These are phyloP conservation scores for Ophiostoma quercus DNA, from an alignment of 2,329 filamentous ascomycete genomes.

Conservation along the genomic window DNA sequence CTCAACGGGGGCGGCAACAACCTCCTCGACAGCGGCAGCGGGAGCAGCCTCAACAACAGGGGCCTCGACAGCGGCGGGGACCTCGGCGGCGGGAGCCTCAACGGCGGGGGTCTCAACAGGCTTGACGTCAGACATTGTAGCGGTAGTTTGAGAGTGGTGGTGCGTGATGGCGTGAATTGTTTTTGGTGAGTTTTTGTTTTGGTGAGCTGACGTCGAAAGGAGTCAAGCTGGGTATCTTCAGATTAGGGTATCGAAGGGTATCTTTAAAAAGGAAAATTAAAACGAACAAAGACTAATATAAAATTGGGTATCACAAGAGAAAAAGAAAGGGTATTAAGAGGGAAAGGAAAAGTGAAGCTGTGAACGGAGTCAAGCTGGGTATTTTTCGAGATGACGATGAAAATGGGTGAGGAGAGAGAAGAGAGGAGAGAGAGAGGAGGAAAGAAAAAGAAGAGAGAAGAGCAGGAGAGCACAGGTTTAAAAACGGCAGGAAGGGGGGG, in stretches of 20 bases:
- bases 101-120: slow-evolving; percentile 31
- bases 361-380: slow-evolving; percentile 33
- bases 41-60: slow-evolving; percentile 35
- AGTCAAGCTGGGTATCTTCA: slow-evolving; percentile 25
- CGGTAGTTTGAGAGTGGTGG: slow-evolving; percentile 1
- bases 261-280: slow-evolving; percentile 34
- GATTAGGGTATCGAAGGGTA: slow-evolving; percentile 28
- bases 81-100: slow-evolving; percentile 34
- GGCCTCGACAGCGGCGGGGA: slow-evolving; percentile 38
- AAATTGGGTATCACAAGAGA: slow-evolving; percentile 35
- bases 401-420: slow-evolving; percentile 22
- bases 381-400: slow-evolving; percentile 21
- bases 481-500: slow-evolving; percentile 25
- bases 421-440: slow-evolving; percentile 22
- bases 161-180: not conserved
- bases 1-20: slow-evolving; percentile 33
- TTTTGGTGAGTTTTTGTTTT: slow-evolving; percentile 12
- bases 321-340: slow-evolving; percentile 29
- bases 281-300: slow-evolving; percentile 26
- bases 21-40: slow-evolving; percentile 34
- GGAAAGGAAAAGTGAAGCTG: slow-evolving; percentile 16
- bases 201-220: not conserved
- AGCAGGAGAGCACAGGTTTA: slow-evolving; percentile 26
- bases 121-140: slow-evolving; percentile 33
- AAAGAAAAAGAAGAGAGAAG: slow-evolving; percentile 22